Evolutionary conservation across 257 asterid species (phyloP), one percentile per base, ranked within the genome.

Genomic region (Solanum chaucha): DNA sequence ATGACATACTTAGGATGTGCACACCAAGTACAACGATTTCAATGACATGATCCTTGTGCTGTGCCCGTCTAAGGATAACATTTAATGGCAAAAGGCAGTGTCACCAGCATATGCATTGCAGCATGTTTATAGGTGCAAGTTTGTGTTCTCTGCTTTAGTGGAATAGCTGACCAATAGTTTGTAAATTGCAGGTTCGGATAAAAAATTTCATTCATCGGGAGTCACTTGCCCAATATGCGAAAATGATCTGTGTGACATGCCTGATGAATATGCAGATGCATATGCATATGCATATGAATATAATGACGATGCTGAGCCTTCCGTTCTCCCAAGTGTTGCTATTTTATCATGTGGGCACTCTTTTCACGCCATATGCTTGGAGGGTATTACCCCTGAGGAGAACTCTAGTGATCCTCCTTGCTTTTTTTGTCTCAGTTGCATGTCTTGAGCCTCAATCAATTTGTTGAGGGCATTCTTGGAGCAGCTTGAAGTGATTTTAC

Each of bases 341-440:
- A 58, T 90, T 72, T n/a, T 88, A 26, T 40, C 68, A 10, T 90
- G 92, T 44, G 92, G 92, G 4, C 92, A 90, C 87, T 6, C 48
- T 61, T 90, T 83, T 48, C 92, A 90, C 75, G 2, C 82, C 51
- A 70, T 19, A 61, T 90, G 92, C 85, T 71, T 90, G 83, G 70
- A 83, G 9, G 8, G 26, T n/a, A 34, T 83, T 36, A 81, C 85
- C 65, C 85, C 86, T 15, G 83, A 51, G 6, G 92, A 90, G 28
- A 68, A 48, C 64, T 19, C 77, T 4, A n/a, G 24, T 22, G 88
- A 90, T 68, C 90, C 92, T 36, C 70, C 86, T 5, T 90, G 90
- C 87, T 10, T 77, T 19, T 3, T 88, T 4, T 88, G 92, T 71
- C 46, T 88, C 74, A 83, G 91, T 73, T 38, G 44, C 30, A 74